Conservation (phyloP, 2,329 filamentous ascomycete genomes). For the Phialophora chinensis region DNA sequence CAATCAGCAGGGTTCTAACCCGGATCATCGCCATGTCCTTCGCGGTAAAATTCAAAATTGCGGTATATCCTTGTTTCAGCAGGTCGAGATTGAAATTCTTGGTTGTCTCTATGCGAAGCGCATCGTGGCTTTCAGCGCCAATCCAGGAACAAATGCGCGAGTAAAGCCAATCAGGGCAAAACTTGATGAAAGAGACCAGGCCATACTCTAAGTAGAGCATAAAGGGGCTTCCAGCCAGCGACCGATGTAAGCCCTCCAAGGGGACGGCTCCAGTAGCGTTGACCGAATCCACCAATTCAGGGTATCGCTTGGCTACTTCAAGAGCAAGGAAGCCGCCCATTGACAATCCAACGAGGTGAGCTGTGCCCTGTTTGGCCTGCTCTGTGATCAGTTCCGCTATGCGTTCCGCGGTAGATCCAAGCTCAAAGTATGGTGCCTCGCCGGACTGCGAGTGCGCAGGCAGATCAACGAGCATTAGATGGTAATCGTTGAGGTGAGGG, state of each 20-base stretch:
- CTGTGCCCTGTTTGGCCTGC: slow-evolving; percentile 2
- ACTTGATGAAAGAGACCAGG: slow-evolving; percentile 3
- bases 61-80: slow-evolving; percentile 8
- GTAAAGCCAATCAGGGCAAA: slow-evolving; percentile 3
- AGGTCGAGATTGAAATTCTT: slow-evolving; percentile 14
- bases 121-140: neutral
- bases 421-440: neutral
- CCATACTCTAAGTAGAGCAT: slow-evolving; percentile 9
- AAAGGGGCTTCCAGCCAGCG: slow-evolving; percentile 8
- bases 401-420: slow-evolving; percentile 6
- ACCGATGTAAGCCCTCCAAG: slow-evolving; percentile 6
- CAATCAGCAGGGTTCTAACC: slow-evolving; percentile 15
- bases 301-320: slow-evolving; percentile 3
- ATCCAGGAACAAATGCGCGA: slow-evolving; percentile 1
- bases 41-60: slow-evolving; percentile 10
- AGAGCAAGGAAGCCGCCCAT: slow-evolving; percentile 12
- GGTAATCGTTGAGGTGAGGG: slow-evolving; percentile 6
- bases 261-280: slow-evolving; percentile 17
- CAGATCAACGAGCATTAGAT: slow-evolving; percentile 20
- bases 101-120: neutral
- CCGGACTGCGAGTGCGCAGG: slow-evolving; percentile 7
- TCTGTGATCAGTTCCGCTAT: slow-evolving; percentile 6
- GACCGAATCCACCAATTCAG: slow-evolving; percentile 7
- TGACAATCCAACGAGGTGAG: slow-evolving; percentile 19
- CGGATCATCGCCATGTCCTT: slow-evolving; percentile 12